Evolutionary conservation across 257 asterid genomes (phyloP).

Genomic region (Scutellaria galericulata): DNA sequence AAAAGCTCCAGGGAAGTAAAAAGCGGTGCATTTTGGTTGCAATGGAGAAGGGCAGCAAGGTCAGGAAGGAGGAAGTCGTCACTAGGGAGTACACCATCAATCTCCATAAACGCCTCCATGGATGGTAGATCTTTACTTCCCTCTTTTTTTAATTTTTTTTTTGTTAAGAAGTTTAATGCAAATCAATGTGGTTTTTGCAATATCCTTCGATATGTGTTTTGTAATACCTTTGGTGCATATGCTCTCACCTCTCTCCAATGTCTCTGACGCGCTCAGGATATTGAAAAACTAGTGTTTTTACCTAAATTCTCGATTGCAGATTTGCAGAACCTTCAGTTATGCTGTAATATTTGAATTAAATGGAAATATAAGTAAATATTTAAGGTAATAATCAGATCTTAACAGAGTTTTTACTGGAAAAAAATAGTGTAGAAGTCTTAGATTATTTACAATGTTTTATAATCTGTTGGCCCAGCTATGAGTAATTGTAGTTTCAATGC

Average conservation of each 20-base stretch:
- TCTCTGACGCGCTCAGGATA: too few relatives aligned
- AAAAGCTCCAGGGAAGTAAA: slow-evolving; percentile 24
- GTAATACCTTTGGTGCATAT: too few relatives aligned
- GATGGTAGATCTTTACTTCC: slow-evolving; percentile 55
- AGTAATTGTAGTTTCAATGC: neutral
- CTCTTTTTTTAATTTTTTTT: slow-evolving; percentile 29
- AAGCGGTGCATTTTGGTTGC: slow-evolving; percentile 35
- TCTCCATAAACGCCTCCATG: slow-evolving; percentile 63
- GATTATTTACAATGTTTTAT: neutral
- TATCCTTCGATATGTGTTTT: too few relatives aligned
- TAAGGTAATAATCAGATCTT: neutral
- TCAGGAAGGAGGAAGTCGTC: slow-evolving; percentile 60
- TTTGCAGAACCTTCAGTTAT: neutral
- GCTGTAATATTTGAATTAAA: neutral
- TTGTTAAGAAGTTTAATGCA: too few relatives aligned
- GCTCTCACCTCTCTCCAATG: too few relatives aligned
- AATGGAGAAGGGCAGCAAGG: slow-evolving; percentile 54
- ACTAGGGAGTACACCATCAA: slow-evolving; percentile 62
- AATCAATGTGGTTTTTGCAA: too few relatives aligned
- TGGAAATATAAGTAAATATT: neutral
- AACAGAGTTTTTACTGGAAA: neutral
- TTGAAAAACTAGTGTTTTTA: too few relatives aligned
- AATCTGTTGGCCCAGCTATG: neutral
- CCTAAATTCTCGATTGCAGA: neutral
- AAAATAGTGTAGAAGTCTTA: too few relatives aligned